A percentile compares a stretch with the other conserved stretches of the same genome.
These are phyloP conservation scores for Rhizoctonia solani DNA, from an alignment of 1,284 basidiomycete genomes.

Conservation along the genomic window DNA sequence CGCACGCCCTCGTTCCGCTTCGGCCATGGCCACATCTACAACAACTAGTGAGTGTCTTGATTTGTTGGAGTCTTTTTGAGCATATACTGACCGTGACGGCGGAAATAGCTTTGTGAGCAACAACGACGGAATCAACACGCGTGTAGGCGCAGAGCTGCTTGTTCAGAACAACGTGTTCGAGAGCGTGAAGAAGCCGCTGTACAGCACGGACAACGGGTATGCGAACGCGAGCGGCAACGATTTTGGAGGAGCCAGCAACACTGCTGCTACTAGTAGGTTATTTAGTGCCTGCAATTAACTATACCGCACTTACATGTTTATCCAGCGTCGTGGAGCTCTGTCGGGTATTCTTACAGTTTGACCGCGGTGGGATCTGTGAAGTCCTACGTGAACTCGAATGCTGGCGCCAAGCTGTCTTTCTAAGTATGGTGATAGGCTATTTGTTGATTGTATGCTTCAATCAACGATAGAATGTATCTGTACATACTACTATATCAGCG, in stretches of 20 bases:
- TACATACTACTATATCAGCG: too few species aligned
- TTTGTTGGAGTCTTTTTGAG: neutral
- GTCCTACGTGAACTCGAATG: slow-evolving; percentile 9
- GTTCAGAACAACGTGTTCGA: slow-evolving; percentile 37
- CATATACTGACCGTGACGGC: too few species aligned
- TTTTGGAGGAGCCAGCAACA: too few species aligned
- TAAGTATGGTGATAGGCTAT: neutral
- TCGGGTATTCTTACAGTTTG: slow-evolving; percentile 17
- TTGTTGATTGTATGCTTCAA: too few species aligned
- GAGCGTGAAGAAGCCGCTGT: slow-evolving; percentile 4
- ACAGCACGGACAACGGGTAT: slow-evolving; percentile 23
- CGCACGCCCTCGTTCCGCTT: slow-evolving; percentile 45
- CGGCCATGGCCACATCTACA: slow-evolving; percentile 40
- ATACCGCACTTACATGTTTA: neutral
- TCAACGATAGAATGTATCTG: too few species aligned
- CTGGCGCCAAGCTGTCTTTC: slow-evolving; percentile 18
- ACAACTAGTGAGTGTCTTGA: neutral
- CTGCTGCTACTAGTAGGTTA: slow-evolving; percentile 3
- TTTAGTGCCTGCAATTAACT: neutral
- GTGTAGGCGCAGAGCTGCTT: slow-evolving; percentile 36
- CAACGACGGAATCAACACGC: too few species aligned
- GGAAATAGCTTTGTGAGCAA: slow-evolving; percentile 49
- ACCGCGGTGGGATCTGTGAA: slow-evolving; percentile 7
- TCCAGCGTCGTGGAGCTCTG: slow-evolving; percentile 15
- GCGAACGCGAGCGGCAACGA: neutral